Percentiles rank a stretch among this genome's conserved stretches.
Conservation (phyloP, 1,284 basidiomycete species). For the Coniferiporia weirii region DNA sequence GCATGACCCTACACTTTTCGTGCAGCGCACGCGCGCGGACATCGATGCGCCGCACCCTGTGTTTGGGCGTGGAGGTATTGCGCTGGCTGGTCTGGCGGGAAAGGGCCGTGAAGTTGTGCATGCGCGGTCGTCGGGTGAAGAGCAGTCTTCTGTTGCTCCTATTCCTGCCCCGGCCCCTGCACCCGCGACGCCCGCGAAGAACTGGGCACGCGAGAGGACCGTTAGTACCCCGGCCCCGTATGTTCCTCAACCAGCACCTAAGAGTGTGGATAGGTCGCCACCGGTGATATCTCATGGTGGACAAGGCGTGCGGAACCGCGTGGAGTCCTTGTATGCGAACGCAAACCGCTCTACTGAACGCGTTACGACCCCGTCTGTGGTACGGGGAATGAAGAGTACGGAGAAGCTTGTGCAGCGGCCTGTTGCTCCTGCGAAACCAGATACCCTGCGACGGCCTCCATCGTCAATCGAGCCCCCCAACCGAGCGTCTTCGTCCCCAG, state of each 20-base stretch:
- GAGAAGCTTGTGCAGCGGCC: slow-evolving; percentile 8
- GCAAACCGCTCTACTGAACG: slow-evolving; percentile 7
- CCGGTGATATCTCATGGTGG: slow-evolving; percentile 14
- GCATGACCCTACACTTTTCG: slow-evolving; percentile 59
- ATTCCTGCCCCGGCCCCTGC: slow-evolving; percentile 9
- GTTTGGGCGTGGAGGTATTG: slow-evolving; percentile 66
- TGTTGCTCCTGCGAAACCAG: slow-evolving; percentile 16
- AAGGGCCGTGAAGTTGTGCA: slow-evolving; percentile 24
- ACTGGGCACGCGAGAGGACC: slow-evolving; percentile 30
- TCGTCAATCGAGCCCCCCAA: slow-evolving; percentile 1
- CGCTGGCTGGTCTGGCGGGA: slow-evolving; percentile 61
- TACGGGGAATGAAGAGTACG: slow-evolving; percentile 8
- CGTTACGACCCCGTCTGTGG: background rate
- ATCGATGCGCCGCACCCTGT: slow-evolving; percentile 58
- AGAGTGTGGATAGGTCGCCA: slow-evolving; percentile 11
- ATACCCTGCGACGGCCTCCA: slow-evolving; percentile 11
- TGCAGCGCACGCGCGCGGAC: slow-evolving; percentile 43
- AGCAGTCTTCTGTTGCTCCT: slow-evolving; percentile 9
- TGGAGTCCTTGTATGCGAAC: slow-evolving; percentile 14
- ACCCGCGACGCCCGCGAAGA: slow-evolving; percentile 10
- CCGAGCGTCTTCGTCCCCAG: background rate
- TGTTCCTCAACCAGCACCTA: background rate
- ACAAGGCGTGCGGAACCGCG: slow-evolving; percentile 12
- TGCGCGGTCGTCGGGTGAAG: background rate
- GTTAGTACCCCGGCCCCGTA: slow-evolving; percentile 30